These are phyloP conservation scores for Tuber melanosporum DNA, from an alignment of 495 filamentous ascomycete genomes.

Conservation along the genomic window DNA sequence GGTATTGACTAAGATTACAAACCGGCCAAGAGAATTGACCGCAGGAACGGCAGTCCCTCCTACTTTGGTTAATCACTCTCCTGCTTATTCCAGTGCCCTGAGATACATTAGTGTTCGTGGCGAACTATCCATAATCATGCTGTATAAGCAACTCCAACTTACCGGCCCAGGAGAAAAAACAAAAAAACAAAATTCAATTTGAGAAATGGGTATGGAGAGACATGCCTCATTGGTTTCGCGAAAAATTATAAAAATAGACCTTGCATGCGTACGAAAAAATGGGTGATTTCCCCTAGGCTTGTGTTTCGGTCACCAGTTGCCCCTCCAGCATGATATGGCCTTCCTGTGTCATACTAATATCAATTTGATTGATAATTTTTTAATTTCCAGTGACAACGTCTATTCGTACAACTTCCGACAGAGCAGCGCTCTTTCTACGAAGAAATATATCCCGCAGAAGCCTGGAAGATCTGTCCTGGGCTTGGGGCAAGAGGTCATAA, in stretches of 20 bases:
- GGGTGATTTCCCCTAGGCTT: background rate
- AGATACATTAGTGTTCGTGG: background rate
- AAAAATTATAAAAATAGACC: background rate
- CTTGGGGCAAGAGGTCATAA: background rate
- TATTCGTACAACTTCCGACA: background rate
- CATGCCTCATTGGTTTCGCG: background rate
- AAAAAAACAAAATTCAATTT: background rate
- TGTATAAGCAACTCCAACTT: background rate
- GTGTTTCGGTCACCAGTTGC: background rate
- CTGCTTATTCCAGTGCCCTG: background rate
- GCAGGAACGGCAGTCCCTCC: background rate
- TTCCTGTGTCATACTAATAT: background rate
- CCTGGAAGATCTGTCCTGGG: background rate
- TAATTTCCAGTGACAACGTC: background rate
- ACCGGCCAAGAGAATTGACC: background rate
- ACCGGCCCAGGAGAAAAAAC: background rate
- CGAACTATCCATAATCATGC: no score
- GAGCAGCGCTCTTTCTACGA: background rate
- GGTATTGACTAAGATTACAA: background rate
- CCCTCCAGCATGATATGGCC: background rate
- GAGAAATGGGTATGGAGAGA: background rate
- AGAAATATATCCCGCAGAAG: background rate
- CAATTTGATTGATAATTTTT: background rate
- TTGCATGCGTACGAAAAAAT: background rate
- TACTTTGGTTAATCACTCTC: background rate